phyloP scores from a whole-genome alignment of 306 rosid species.

The Prunus kanzakura region DNA sequence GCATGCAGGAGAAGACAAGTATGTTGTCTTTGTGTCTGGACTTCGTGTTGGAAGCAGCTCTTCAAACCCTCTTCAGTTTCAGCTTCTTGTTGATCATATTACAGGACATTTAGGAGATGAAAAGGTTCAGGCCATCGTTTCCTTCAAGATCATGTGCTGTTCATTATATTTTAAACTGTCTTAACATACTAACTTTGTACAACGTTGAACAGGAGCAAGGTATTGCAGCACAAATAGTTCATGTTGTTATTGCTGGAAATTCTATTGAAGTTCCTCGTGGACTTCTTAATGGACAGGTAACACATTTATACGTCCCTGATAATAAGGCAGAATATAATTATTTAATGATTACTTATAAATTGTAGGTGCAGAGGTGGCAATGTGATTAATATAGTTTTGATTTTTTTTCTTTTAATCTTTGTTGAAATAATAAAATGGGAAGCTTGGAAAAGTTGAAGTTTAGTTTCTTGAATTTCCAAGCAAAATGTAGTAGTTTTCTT shows the following conservation, averaged over 20 bases:
- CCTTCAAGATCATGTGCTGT: slow-evolving; percentile 19
- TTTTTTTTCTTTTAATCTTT: neutral
- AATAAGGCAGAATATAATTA: neutral
- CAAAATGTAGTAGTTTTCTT: neutral
- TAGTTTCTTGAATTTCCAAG: neutral
- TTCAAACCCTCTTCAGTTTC: slow-evolving; percentile 85
- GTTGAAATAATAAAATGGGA: neutral
- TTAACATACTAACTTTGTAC: slow-evolving; percentile 27
- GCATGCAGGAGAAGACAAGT: slow-evolving; percentile 79
- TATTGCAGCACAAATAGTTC: slow-evolving; percentile 83
- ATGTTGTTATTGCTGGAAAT: slow-evolving; percentile 79
- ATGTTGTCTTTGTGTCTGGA: slow-evolving; percentile 82
- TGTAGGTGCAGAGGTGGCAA: neutral
- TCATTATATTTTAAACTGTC: slow-evolving; percentile 9
- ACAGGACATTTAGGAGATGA: slow-evolving; percentile 98
- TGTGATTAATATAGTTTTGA: neutral
- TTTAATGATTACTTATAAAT: neutral
- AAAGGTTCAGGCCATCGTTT: slow-evolving; percentile 48
- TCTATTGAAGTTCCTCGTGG: slow-evolving; percentile 70
- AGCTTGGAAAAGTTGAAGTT: neutral
- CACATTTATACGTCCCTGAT: slow-evolving; percentile 3
- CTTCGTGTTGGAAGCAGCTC: slow-evolving; percentile 69
- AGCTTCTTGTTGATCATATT: slow-evolving; percentile 91
- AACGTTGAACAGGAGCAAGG: slow-evolving; percentile 67
- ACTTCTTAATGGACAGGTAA: slow-evolving; percentile 87